These are phyloP conservation scores for Psilocybe azurescens DNA, from an alignment of 768 basidiomycete genomes.

Conservation along the genomic window DNA sequence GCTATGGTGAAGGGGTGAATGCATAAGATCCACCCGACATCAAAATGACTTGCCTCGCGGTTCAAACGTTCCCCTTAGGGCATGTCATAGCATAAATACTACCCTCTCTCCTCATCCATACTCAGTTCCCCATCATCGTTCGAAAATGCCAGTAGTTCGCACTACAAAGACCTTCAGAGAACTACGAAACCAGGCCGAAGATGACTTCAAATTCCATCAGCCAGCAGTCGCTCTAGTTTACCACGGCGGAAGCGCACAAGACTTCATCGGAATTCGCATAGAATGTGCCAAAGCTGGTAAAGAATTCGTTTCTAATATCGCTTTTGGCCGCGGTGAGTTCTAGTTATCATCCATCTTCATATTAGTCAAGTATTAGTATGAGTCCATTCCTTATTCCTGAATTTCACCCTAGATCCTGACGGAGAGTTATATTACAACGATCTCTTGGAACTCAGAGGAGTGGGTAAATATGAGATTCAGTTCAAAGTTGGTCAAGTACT, in stretches of 20 bases:
- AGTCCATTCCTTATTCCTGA: not conserved
- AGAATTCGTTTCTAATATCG: conserved; percentile 9
- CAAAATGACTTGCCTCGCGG: not conserved
- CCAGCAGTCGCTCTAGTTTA: conserved; percentile 9
- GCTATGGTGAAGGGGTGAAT: not conserved
- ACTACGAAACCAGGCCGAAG: conserved; percentile 5
- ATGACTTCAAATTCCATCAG: conserved; percentile 1
- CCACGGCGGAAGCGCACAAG: conserved; percentile 4
- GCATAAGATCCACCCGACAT: not conserved
- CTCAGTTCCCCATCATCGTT: not conserved
- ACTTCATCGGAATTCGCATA: conserved; percentile 9
- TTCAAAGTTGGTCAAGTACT: conserved; percentile 6
- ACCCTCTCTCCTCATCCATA: conserved; percentile 1
- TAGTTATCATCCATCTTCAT: not conserved
- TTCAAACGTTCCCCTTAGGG: conserved; percentile 2
- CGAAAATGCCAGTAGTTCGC: conserved; percentile 3
- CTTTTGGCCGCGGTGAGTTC: conserved; percentile 8
- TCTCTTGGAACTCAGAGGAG: not conserved
- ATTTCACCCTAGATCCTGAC: conserved; percentile 3
- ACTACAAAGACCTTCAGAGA: conserved; percentile 6
- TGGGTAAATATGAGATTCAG: conserved; percentile 10
- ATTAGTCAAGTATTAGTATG: not conserved
- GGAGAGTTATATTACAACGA: conserved; percentile 10
- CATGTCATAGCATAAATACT: conserved; percentile 5
- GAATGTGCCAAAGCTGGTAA: conserved; percentile 3